Evolutionary conservation across 2,329 filamentous ascomycete genomes (phyloP).

Genomic region (Neonectria hederae): DNA sequence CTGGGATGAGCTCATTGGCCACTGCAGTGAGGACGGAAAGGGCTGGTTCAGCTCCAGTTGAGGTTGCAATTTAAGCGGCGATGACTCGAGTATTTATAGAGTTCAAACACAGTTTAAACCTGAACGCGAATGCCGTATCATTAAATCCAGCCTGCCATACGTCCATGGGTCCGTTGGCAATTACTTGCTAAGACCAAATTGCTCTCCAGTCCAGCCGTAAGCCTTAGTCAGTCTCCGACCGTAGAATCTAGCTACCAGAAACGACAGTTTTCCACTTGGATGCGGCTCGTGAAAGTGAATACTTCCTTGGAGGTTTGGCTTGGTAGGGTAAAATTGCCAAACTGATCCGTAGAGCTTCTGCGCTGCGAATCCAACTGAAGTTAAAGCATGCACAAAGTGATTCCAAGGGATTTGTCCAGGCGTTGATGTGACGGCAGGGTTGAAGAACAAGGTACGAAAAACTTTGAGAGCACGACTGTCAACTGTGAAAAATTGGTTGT

Average conservation of each 20-base stretch:
- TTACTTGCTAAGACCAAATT: conserved; percentile 49
- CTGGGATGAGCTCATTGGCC: too few relatives aligned
- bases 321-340: conserved; percentile 64
- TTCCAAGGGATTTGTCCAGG: conserved; percentile 62
- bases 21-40: too few relatives aligned
- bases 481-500: neutral
- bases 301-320: too few relatives aligned
- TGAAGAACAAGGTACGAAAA: neutral
- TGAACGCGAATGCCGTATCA: too few relatives aligned
- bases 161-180: too few relatives aligned
- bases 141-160: neutral
- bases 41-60: too few relatives aligned
- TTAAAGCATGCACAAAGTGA: conserved; percentile 65
- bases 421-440: conserved; percentile 36
- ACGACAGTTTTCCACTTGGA: too few relatives aligned
- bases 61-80: too few relatives aligned
- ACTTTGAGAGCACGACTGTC: neutral
- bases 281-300: too few relatives aligned
- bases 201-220: conserved; percentile 60
- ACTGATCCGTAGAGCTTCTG: conserved; percentile 69
- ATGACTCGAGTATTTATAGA: too few relatives aligned
- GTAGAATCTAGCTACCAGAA: conserved; percentile 51
- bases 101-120: too few relatives aligned
- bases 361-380: conserved; percentile 57
- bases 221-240: conserved; percentile 59